Evolutionary conservation across 192 early-diverging fungal genomes (phyloP), one percentile per base, ranked within the genome.

Genomic region (Dissophora ornata): DNA sequence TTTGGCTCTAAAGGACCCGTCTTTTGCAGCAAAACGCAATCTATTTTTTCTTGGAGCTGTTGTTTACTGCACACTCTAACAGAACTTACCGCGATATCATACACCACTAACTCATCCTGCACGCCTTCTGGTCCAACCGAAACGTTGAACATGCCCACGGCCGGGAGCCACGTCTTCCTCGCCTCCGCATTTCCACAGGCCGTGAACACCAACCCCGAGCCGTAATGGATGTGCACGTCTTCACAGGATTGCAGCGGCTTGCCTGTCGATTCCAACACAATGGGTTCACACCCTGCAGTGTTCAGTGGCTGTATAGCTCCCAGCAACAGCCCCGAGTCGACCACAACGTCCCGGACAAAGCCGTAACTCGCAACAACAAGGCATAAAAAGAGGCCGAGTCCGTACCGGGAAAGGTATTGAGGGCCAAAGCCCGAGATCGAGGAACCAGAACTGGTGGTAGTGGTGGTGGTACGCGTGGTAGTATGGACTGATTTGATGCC

Each of bases 51-150:
- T n/a, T n/a, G n/a, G n/a, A n/a, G n/a, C n/a, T n/a, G n/a, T n/a
- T n/a, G n/a, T n/a, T n/a, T n/a, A n/a, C n/a, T n/a, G n/a, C n/a
- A n/a, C n/a, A n/a, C n/a, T n/a, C n/a, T n/a, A n/a, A n/a, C n/a
- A n/a, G n/a, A n/a, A n/a, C 67, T 40, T 83, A 82, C 85, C 57
- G 80, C 70, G 48, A 81, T 71, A 47, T 87, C 78, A 66, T 85
- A 82, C 5, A 82, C 70, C 26, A 82, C 30, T n/a, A 82, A 34
- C 42, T 71, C 57, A 66, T 87, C 84, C 16, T 45, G 54, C 36
- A 65, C 46, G 16, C 29, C 30, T 32, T 21, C 32, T 12, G 70
- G 15, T 16, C 18, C 67, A 24, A 46, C 48, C 40, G 13, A 12
- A n/a, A 25, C 24, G 34, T 26, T 4, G 18, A 59, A 63, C 42